Percentiles rank a stretch among this genome's conserved stretches.
phyloP scores from a whole-genome alignment of 805 yeast genomes.

The Geotrichum ghanense region DNA sequence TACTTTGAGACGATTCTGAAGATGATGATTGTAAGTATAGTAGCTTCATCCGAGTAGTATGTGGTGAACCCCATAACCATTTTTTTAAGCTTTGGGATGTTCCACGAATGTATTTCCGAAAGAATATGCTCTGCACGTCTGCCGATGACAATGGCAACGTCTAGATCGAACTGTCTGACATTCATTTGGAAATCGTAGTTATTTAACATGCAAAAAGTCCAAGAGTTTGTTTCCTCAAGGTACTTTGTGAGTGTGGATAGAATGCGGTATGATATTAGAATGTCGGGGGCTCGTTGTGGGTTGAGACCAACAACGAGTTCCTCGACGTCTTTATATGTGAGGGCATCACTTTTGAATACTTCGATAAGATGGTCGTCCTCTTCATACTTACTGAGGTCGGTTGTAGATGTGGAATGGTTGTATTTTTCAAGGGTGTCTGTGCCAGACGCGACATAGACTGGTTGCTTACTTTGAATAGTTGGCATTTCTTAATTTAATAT shows the following conservation, averaged over 20 bases:
- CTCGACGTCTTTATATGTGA: slow-evolving; percentile 10
- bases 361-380: slow-evolving; percentile 13
- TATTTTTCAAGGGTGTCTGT: neutral
- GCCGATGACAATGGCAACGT: slow-evolving; percentile 19
- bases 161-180: slow-evolving; percentile 15
- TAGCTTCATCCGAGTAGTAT: slow-evolving; percentile 18
- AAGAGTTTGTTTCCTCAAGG: slow-evolving; percentile 19
- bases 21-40: slow-evolving; percentile 21
- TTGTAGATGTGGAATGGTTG: neutral
- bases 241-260: slow-evolving; percentile 14
- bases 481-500: neutral
- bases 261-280: slow-evolving; percentile 13
- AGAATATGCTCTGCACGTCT: slow-evolving; percentile 15
- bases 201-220: slow-evolving; percentile 20
- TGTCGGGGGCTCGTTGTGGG: slow-evolving; percentile 13
- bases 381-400: neutral
- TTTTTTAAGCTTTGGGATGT: slow-evolving; percentile 16
- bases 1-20: slow-evolving; percentile 18
- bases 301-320: slow-evolving; percentile 10
- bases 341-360: slow-evolving; percentile 5
- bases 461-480: neutral
- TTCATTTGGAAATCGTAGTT: slow-evolving; percentile 18
- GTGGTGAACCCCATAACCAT: slow-evolving; percentile 15
- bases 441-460: neutral
- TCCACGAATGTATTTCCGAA: slow-evolving; percentile 19